These are phyloP conservation scores for Mrakia gelida DNA, from an alignment of 768 basidiomycete genomes.

Conservation along the genomic window DNA sequence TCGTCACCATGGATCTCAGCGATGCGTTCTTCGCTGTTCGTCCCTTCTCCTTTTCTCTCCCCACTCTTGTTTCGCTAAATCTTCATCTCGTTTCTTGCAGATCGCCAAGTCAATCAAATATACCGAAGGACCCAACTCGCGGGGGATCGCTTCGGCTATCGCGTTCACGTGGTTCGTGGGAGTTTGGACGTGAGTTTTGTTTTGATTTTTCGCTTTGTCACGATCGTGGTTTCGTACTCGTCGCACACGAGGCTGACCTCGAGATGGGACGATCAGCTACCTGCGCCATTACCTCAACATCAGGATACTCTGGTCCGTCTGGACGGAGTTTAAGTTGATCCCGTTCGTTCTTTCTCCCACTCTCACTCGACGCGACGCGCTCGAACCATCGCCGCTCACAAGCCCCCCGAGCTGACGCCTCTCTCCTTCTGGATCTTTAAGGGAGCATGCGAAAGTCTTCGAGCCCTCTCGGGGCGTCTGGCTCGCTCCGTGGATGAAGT, in stretches of 20 bases:
- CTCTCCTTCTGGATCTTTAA: slow-evolving; percentile 37
- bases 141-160: slow-evolving; percentile 52
- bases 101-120: slow-evolving; percentile 88
- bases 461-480: slow-evolving; percentile 62
- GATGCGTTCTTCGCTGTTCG: slow-evolving; percentile 80
- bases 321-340: slow-evolving; percentile 66
- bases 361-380: no score
- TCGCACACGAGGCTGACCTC: no score
- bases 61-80: neutral
- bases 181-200: slow-evolving; percentile 70
- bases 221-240: neutral
- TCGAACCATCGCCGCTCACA: no score
- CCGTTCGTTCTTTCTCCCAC: slow-evolving; percentile 51
- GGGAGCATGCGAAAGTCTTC: slow-evolving; percentile 58
- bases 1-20: slow-evolving; percentile 94
- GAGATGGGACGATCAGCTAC: slow-evolving; percentile 54
- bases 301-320: slow-evolving; percentile 79
- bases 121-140: slow-evolving; percentile 49
- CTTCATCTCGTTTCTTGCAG: slow-evolving; percentile 45
- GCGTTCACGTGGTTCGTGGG: slow-evolving; percentile 62
- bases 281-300: slow-evolving; percentile 91
- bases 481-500: slow-evolving; percentile 52
- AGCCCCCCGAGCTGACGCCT: neutral
- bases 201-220: neutral
- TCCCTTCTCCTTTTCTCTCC: slow-evolving; percentile 46